phyloP scores from a whole-genome alignment of 345 rosid species.

The Euclidium syriacum region DNA sequence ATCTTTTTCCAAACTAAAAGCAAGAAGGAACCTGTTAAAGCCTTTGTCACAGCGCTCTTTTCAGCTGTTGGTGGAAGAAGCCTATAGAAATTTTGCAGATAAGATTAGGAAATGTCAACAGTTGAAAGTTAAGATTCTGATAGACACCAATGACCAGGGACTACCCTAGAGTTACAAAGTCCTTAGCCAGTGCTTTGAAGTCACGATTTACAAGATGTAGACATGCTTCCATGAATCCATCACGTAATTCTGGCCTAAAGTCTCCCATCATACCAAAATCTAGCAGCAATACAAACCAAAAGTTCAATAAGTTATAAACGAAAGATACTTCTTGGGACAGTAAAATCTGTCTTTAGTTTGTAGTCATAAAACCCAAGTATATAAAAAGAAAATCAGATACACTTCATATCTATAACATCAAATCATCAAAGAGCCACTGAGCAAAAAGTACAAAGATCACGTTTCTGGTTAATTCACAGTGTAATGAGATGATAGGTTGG shows the following conservation, averaged over 20 bases:
- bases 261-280: slow-evolving; percentile 99
- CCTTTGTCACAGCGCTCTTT: slow-evolving; percentile 71
- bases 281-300: slow-evolving; percentile 32
- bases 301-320: slow-evolving; percentile 25
- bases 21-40: slow-evolving; percentile 63
- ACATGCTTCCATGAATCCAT: slow-evolving; percentile 93
- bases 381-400: slow-evolving; percentile 1
- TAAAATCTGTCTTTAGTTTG: not conserved
- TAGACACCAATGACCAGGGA: slow-evolving; percentile 22
- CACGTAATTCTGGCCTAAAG: slow-evolving; percentile 83
- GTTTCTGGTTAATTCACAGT: slow-evolving; percentile 12
- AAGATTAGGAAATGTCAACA: slow-evolving; percentile 19
- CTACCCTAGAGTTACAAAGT: slow-evolving; percentile 97
- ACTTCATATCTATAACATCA: not conserved
- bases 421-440: not conserved
- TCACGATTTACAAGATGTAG: slow-evolving; percentile 96
- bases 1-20: slow-evolving; percentile 5
- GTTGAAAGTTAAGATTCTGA: slow-evolving; percentile 19
- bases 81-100: slow-evolving; percentile 39
- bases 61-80: slow-evolving; percentile 88
- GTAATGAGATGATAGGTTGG: not conserved
- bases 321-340: not conserved
- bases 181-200: slow-evolving; percentile 76
- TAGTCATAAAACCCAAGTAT: not conserved
- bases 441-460: not conserved